These are phyloP conservation scores for Neodidymelliopsis sp. DNA, from an alignment of 2,329 filamentous ascomycete genomes.

Conservation along the genomic window DNA sequence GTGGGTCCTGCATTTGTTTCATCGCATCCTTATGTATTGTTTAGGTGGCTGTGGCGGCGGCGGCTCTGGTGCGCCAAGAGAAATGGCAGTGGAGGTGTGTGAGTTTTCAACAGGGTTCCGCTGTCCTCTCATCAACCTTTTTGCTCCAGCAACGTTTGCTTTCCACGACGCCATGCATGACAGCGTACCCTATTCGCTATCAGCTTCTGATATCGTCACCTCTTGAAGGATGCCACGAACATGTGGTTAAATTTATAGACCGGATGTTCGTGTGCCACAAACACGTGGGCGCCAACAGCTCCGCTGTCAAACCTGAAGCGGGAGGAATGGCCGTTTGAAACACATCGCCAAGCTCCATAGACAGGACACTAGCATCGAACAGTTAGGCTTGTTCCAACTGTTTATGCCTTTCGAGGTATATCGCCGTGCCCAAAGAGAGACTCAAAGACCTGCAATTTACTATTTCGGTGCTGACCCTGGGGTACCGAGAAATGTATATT, in stretches of 20 bases:
- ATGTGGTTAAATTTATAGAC: no score
- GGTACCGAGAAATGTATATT: slow-evolving; percentile 4
- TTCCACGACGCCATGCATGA: no score
- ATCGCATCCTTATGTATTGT: not conserved
- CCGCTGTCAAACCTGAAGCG: slow-evolving; percentile 4
- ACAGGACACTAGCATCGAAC: slow-evolving; percentile 3
- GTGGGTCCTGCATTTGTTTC: slow-evolving; percentile 11
- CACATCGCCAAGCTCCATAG: slow-evolving; percentile 3
- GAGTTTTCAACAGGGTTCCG: not conserved
- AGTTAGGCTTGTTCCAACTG: not conserved
- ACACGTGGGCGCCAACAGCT: not conserved
- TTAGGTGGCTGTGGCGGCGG: not conserved
- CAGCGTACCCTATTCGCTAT: no score
- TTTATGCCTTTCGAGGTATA: slow-evolving; percentile 1
- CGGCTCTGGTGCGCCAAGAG: slow-evolving; percentile 5
- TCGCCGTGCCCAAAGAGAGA: not conserved
- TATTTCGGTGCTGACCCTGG: not conserved
- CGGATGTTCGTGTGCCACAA: not conserved
- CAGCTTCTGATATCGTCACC: no score
- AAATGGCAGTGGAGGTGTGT: no score
- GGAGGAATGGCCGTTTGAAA: slow-evolving; percentile 1
- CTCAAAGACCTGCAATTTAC: slow-evolving; percentile 9
- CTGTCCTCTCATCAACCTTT: not conserved
- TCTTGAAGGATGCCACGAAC: no score
- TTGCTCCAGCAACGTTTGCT: no score